Evolutionary conservation across 352 stramenopile species (phyloP).

Genomic region (Stramenopiles sp.): DNA sequence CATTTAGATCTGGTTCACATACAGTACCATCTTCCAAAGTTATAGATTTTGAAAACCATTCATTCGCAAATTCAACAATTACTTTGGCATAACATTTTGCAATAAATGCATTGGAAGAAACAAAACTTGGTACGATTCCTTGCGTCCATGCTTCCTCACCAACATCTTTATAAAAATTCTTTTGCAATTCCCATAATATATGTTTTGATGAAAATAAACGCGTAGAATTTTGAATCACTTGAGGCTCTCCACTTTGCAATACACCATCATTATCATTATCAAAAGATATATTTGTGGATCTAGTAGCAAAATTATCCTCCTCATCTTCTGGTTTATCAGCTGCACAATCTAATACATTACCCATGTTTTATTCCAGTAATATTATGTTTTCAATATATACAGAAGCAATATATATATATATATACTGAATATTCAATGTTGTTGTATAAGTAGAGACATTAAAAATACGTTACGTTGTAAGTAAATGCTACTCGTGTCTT

Average conservation of each 20-base stretch:
- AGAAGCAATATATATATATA: neutral
- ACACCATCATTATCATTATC: neutral
- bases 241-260: neutral
- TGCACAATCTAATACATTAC: neutral
- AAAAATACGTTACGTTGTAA: no score
- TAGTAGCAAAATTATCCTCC: no score
- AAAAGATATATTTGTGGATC: neutral
- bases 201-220: neutral
- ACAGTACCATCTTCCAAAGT: slow-evolving; percentile 22
- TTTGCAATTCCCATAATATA: slow-evolving; percentile 17
- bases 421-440: neutral
- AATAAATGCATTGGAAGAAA: slow-evolving; percentile 85
- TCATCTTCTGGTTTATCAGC: neutral
- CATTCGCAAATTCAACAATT: slow-evolving; percentile 12
- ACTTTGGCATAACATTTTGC: slow-evolving; percentile 53
- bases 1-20: slow-evolving; percentile 24
- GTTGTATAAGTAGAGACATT: no score
- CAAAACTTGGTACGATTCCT: slow-evolving; percentile 83
- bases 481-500: no score
- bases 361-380: no score
- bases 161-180: slow-evolving; percentile 39
- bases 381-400: no score
- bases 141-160: slow-evolving; percentile 62
- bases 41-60: slow-evolving; percentile 24
- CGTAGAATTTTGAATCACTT: neutral